Conservation (phyloP, 108 stramenopile genomes). For the Cyclotella baltica region DNA sequence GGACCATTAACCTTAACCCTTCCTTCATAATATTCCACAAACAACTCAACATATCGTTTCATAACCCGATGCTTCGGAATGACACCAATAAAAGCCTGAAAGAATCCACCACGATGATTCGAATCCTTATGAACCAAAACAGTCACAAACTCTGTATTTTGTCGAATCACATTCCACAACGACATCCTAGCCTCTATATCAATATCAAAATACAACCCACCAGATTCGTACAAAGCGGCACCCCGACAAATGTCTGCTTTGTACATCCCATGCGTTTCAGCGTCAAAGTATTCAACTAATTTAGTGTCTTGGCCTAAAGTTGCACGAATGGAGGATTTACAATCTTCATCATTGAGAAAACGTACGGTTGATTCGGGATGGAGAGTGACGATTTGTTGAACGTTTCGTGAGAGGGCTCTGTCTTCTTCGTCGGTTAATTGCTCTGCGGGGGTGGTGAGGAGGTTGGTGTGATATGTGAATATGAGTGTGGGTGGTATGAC, state of each 20-base stretch:
- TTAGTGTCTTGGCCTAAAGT: slow-evolving; percentile 38
- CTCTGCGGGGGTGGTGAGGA: slow-evolving; percentile 49
- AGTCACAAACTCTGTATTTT: slow-evolving; percentile 69
- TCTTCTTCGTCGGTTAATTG: slow-evolving; percentile 60
- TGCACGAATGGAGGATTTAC: slow-evolving; percentile 40
- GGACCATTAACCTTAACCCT: slow-evolving; percentile 58
- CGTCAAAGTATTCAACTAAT: slow-evolving; percentile 56
- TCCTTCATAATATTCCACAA: slow-evolving; percentile 70
- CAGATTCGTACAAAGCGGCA: slow-evolving; percentile 75
- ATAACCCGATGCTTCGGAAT: slow-evolving; percentile 60
- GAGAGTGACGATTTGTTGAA: slow-evolving; percentile 56
- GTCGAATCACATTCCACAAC: slow-evolving; percentile 59
- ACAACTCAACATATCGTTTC: slow-evolving; percentile 73
- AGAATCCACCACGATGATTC: slow-evolving; percentile 68
- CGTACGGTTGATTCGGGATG: slow-evolving; percentile 53
- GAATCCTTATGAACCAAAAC: slow-evolving; percentile 72
- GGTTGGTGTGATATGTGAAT: slow-evolving; percentile 76
- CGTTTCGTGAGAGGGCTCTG: slow-evolving; percentile 56
- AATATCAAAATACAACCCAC: slow-evolving; percentile 86
- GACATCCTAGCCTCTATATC: slow-evolving; percentile 74
- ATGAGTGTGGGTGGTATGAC: slow-evolving; percentile 69
- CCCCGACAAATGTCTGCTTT: slow-evolving; percentile 89
- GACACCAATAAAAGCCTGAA: slow-evolving; percentile 83
- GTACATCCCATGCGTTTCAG: slow-evolving; percentile 81
- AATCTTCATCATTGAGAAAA: slow-evolving; percentile 77